Conservation (phyloP, 345 rosid species). For the Kandelia obovata region DNA sequence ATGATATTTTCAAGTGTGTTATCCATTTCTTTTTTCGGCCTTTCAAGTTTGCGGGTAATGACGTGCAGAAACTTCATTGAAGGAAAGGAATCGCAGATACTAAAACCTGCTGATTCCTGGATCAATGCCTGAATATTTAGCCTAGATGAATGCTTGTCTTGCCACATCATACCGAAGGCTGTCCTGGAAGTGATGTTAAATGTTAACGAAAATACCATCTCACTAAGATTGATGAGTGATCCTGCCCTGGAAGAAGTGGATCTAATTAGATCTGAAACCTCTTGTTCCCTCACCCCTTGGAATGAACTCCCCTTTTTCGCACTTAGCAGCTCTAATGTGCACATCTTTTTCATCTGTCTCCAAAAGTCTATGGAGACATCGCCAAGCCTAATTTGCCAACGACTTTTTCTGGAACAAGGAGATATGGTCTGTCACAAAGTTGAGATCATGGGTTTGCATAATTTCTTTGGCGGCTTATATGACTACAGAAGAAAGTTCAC, state of each 20-base stretch:
- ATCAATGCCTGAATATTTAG: background rate
- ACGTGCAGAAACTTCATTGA: slow-evolving; percentile 1
- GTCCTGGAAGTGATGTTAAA: background rate
- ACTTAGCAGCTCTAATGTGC: slow-evolving; percentile 3
- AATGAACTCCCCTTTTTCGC: slow-evolving; percentile 3
- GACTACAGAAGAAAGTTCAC: background rate
- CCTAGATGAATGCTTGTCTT: background rate
- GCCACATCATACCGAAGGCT: background rate
- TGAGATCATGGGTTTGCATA: background rate
- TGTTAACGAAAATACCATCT: background rate
- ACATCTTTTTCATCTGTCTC: slow-evolving; percentile 3
- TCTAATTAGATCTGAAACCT: background rate
- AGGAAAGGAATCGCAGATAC: slow-evolving; percentile 6
- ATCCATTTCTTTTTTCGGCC: background rate
- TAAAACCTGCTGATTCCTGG: background rate
- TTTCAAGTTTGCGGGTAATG: background rate
- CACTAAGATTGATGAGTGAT: background rate
- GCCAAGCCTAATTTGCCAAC: background rate
- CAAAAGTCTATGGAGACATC: slow-evolving; percentile 1
- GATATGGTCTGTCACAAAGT: background rate
- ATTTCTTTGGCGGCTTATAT: slow-evolving; percentile 4
- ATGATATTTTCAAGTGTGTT: background rate
- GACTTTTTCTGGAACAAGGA: background rate
- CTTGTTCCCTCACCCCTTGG: slow-evolving; percentile 1
- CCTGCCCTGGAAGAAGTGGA: background rate